A percentile compares a stretch with the other conserved stretches of the same genome.
phyloP scores from a whole-genome alignment of 495 filamentous ascomycete species.

The Staphylotrichum tortipilum region DNA sequence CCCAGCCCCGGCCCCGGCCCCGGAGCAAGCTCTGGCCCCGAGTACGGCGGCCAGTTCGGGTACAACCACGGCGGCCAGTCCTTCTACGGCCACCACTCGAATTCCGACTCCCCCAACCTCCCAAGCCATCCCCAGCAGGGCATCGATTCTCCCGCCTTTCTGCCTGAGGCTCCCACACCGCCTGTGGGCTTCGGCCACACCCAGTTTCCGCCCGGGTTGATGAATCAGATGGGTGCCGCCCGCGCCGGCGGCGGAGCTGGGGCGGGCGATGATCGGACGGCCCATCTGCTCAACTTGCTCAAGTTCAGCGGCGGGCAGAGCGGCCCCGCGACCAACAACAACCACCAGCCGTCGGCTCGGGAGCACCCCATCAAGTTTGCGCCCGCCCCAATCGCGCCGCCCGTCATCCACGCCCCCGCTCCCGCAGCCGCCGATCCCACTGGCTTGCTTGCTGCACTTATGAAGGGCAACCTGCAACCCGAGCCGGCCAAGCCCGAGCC shows the following conservation, averaged over 20 bases:
- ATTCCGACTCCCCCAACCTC: conserved; percentile 25
- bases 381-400: conserved; percentile 18
- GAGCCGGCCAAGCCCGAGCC: conserved; percentile 33
- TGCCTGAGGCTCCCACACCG: conserved; percentile 41
- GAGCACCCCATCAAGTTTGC: conserved; percentile 15
- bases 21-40: conserved; percentile 8
- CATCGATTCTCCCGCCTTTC: conserved; percentile 34
- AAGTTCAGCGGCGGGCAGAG: conserved; percentile 68
- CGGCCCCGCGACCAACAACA: conserved; percentile 9
- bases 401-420: conserved; percentile 38
- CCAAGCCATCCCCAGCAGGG: conserved; percentile 13
- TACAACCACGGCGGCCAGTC: conserved; percentile 27
- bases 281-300: conserved; percentile 76
- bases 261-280: conserved; percentile 48
- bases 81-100: conserved; percentile 30
- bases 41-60: conserved; percentile 21
- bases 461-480: conserved; percentile 38
- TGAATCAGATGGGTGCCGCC: conserved; percentile 35
- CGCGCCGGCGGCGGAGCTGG: conserved; percentile 33
- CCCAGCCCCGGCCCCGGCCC: conserved; percentile 23
- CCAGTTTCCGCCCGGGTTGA: conserved; percentile 32
- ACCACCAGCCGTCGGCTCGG: conserved; percentile 13
- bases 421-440: conserved; percentile 38
- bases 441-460: conserved; percentile 46
- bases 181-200: conserved; percentile 34